phyloP scores from a whole-genome alignment of 495 filamentous ascomycete genomes.

The Glonium stellatum region DNA sequence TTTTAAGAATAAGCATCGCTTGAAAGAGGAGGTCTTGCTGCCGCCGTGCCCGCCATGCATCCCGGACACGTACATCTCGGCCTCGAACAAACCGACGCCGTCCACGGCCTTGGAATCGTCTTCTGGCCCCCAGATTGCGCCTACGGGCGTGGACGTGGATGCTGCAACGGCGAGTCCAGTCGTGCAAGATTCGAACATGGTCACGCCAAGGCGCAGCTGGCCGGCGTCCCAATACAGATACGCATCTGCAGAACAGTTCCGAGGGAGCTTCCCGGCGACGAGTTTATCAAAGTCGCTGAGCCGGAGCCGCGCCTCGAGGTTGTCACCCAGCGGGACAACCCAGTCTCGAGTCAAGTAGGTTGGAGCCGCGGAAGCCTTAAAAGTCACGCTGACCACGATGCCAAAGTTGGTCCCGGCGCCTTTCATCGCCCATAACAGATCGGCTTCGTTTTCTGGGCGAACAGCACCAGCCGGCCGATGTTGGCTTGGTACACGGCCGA shows the following conservation, averaged over 20 bases:
- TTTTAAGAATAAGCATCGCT: constrained; percentile 58
- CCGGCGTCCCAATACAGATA: constrained; percentile 51
- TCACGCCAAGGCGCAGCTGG: constrained; percentile 49
- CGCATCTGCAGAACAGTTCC: constrained; percentile 48
- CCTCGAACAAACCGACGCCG: constrained; percentile 48
- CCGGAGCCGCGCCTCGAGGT: constrained; percentile 34
- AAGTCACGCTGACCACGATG: constrained; percentile 53
- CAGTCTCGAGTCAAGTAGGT: constrained; percentile 46
- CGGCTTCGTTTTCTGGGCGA: constrained; percentile 43
- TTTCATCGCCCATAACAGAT: constrained; percentile 56
- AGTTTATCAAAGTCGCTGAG: constrained; percentile 43
- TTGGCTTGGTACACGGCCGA: constrained; percentile 48
- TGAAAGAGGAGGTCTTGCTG: constrained; percentile 57
- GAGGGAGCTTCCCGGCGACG: constrained; percentile 39
- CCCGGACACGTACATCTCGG: constrained; percentile 54
- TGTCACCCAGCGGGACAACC: constrained; percentile 43
- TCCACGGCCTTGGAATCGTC: constrained; percentile 40
- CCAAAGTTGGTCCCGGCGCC: constrained; percentile 59
- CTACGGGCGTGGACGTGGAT: constrained; percentile 18
- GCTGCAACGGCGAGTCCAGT: constrained; percentile 27
- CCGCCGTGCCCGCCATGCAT: constrained; percentile 55
- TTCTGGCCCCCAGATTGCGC: constrained; percentile 38
- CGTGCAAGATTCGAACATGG: constrained; percentile 43
- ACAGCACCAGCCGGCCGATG: constrained; percentile 44
- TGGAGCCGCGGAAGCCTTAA: constrained; percentile 45